Base-by-base conservation (phyloP, 805 yeast species). In the Barnettozyma californica region DNA sequence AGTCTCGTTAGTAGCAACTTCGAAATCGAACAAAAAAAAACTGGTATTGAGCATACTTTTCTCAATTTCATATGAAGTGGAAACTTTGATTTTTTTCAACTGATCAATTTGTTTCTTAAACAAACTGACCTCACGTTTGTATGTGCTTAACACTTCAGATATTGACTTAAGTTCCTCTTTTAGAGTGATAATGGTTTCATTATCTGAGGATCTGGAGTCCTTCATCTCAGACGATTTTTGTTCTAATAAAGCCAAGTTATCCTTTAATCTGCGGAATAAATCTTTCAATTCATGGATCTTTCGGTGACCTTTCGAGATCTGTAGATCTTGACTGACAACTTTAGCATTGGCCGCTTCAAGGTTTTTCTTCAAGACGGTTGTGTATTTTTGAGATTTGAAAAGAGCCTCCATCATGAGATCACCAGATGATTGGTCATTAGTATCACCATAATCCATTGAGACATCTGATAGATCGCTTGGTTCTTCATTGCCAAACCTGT, bases 381-480 rank as follows among this genome's bases (percentile, higher is more conserved):
- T 68, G 16, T 68, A 59, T 41, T 59, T 64, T 47, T 70, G 74
- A 1, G 72, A 68, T 49, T 68, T 69, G 19, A 59, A 63, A 25
- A 71, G 66, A 0, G 74, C 74, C 37, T 68, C 72, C 34, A 71
- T 46, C 20, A 71, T 53, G 20, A 69, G 67, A 51, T 68, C 73
- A 41, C 65, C 64, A 7, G 70, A 63, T 0, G 66, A 45, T 19
- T 46, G 38, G n/a, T 51, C 54, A 21, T 29, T 41, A 10, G 36
- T 27, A 10, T 33, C 23, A 16, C 20, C 16, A 18, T 14, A 20
- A 8, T 37, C 41, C 25, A 21, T 37, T 20, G 41, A 21, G 18
- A 40, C 33, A 40, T 40, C 43, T 10, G 34, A 21, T 5, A 31
- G 2, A 7, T 25, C 9, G 6, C 21, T 34, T 16, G 21, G 20